Base-by-base conservation (phyloP, 495 filamentous ascomycete species). In the Symbiotaphrina buchneri region DNA sequence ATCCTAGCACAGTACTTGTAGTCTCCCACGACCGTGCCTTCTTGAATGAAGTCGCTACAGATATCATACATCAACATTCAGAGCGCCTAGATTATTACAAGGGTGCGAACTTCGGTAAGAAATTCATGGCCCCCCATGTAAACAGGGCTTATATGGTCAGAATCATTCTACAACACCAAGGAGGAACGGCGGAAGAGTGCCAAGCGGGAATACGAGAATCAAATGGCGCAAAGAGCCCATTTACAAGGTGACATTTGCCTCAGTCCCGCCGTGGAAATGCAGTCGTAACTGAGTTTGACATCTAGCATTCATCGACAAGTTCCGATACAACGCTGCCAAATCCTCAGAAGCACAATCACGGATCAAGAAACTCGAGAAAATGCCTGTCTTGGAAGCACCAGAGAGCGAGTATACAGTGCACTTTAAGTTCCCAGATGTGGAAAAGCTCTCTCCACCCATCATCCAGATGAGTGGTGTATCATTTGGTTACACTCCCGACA, bases 21-120 rank as follows among this genome's bases (percentile, higher is more conserved):
- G 87, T 99, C 36, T 91, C 81, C 54, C 87, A 99, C 71, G 87
- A 99, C 67, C 68, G 87, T 62, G 83, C 90, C 3, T 99, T 99
- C 62, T 59, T 99, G 33, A 93, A 99, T 58, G 87, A 99, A 59
- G 76, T 99, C 18, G 87, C 87, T n/a, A 99, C 90, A 25, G 87
- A 99, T 58, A 99, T 99, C 47, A 74, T 99, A 31, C 87, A 99
- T 49, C 87, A 99, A 49, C 87, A 99, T 54, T 94, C 87, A 2
- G 75, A 91, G 53, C 67, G 87, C 17, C 63, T 99, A 21, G 87
- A 99, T 54, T 95, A 99, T 68, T 99, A 99, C 65, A 84, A 91
- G 47, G 79, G 87, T 13, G 82, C 83, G 40, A 92, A 94, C 56
- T 97, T 95, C 47, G 59, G 60, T 63, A 43, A 35, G 51, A 46